Base-by-base conservation (phyloP, 768 basidiomycete genomes). In the Lyophyllum atratum region DNA sequence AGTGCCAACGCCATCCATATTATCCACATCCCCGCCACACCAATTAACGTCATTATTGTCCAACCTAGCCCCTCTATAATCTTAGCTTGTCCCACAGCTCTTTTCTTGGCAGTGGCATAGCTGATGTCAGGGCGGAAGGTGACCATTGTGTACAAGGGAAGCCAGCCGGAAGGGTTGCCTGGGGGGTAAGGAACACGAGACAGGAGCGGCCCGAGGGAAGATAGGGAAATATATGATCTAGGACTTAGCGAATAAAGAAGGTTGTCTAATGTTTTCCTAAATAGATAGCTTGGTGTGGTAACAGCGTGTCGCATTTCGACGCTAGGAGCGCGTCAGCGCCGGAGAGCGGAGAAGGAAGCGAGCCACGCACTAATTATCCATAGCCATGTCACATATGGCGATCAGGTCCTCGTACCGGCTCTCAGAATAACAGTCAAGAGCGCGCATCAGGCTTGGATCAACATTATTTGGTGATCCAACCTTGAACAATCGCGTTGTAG, bases 121-220 rank as follows among this genome's bases (percentile, higher is more conserved):
- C 87, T 89, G 65, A 99, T 85, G 73, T 98, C 96, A 49, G 94
- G 93, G 40, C 96, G 84, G 77, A 99, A 99, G 43, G 96, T 98
- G 62, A 97, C 89, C 95, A 98, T 97, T 31, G 93, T 93, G 73
- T 99, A 99, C 49, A 96, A 80, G 55, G 93, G 91, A 50, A 95
- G 81, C 95, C 95, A 98, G 34, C 92, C 94, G 61, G 70, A 69
- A 43, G 87, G 88, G 58, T 78, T 72, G 58, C 70, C 69, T 57
- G 85, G 70, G 33, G 85, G 82, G 71, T 89, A 92, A 10, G 88
- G 79, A 47, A 78, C 69, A 57, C 70, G 76, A 60, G 82, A 72
- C 60, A 86, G 64, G 19, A 72, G 66, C 53, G 80, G 79, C 43
- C 74, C 74, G 63, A 85, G 70, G 59, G 77, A 76, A 57, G 74